These are phyloP conservation scores for Rhodotorula sp. DNA, from an alignment of 1,284 basidiomycete species.

Conservation along the genomic window DNA sequence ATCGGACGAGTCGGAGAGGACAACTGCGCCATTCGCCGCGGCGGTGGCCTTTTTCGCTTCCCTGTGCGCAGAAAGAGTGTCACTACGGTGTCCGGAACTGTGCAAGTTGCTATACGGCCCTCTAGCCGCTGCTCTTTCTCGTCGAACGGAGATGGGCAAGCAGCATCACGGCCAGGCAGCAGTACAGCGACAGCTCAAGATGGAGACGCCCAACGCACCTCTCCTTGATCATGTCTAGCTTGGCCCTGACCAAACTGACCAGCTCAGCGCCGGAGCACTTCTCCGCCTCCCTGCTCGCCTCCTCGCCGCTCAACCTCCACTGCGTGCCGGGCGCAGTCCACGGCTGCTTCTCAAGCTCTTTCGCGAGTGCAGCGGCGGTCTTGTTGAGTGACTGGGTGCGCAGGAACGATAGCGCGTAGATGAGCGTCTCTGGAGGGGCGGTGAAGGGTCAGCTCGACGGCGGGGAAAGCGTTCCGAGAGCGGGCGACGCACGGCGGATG, in stretches of 20 bases:
- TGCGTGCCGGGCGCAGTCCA: slow-evolving; percentile 11
- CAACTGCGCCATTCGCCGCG: neutral
- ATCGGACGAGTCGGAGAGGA: slow-evolving; percentile 1
- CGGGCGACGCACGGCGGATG: slow-evolving; percentile 13
- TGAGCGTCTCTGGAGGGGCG: slow-evolving; percentile 61
- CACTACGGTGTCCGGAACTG: neutral
- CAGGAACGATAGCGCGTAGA: slow-evolving; percentile 69
- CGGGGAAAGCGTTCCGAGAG: too few relatives aligned
- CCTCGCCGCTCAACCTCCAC: slow-evolving; percentile 11
- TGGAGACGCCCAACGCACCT: slow-evolving; percentile 8
- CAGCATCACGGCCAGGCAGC: neutral
- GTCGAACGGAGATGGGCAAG: neutral
- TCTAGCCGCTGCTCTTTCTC: neutral
- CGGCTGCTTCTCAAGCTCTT: slow-evolving; percentile 34
- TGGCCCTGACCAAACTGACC: slow-evolving; percentile 24
- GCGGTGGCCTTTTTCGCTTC: slow-evolving; percentile 2
- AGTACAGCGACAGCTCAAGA: too few relatives aligned
- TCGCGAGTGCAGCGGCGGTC: slow-evolving; percentile 48
- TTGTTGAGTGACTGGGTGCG: slow-evolving; percentile 62
- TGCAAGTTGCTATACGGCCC: neutral
- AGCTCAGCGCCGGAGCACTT: slow-evolving; percentile 17
- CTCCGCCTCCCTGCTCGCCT: slow-evolving; percentile 47
- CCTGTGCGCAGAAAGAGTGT: neutral
- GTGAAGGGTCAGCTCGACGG: neutral
- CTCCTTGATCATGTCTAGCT: slow-evolving; percentile 20